Evolutionary conservation across 257 asterid species (phyloP), one percentile per base, ranked within the genome.

Genomic region (Vinca minor): DNA sequence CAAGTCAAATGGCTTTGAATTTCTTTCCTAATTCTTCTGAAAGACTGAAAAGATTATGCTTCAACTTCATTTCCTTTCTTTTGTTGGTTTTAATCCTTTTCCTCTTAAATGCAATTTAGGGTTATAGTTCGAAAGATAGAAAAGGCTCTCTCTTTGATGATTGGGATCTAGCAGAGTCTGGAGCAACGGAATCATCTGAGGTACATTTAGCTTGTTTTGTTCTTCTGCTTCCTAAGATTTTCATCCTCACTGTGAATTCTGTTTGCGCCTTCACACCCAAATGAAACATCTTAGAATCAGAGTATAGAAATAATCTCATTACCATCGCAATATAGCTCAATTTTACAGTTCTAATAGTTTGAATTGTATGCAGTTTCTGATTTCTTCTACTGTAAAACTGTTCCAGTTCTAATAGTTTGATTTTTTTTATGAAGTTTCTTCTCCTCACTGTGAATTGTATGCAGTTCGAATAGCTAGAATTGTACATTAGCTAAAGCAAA

Each of bases 81-180:
- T 23, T 39, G 15, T 38, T 13, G 32, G 23, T 34, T 36, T 12
- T 25, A 10, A 15, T 42, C 52, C 21, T 46, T 32, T 61, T 42
- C 52, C 21, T 46, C 36, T 61, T 45, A 66, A 66, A 66, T 74
- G 6, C 63, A 66, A 62, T 74, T 75, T 91, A 93, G 99, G 99
- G 99, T 69, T 93, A 84, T 72, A 81, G 73, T 76, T 89, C 99
- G 59, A 90, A 80, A 78, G 97, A 89, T 60, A 87, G 75, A 57
- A 93, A 82, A 50, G 63, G 80, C 69, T 75, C 72, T 57, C 58
- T 79, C 39, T 77, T 89, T 65, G 93, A 92, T 64, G 95, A 87
- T 50, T 93, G 97, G 99, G 99, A 89, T 75, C 84, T 93, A 66
- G 78, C 96, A n/a, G 97, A 89, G 72, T 73, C 97, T 67, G 89